These are phyloP conservation scores for Cercospora brassicicola DNA, from an alignment of 2,329 filamentous ascomycete genomes.

Conservation along the genomic window DNA sequence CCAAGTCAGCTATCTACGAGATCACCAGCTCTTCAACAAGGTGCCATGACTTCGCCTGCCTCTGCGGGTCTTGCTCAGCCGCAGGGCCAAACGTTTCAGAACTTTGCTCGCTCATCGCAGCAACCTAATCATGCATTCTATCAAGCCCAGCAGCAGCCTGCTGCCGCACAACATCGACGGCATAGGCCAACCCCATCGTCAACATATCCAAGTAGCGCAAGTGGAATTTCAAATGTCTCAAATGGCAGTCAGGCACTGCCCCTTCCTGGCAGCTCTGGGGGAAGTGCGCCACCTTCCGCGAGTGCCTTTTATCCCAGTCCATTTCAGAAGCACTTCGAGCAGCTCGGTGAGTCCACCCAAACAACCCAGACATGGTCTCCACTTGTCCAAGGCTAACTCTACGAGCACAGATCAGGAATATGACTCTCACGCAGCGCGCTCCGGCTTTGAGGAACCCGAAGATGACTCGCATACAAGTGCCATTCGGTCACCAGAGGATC, in stretches of 20 bases:
- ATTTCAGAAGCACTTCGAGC: constrained; percentile 92
- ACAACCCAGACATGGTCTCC: constrained; percentile 58
- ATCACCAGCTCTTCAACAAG: constrained; percentile 62
- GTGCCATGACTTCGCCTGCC: constrained; percentile 62
- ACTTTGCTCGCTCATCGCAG: constrained; percentile 42
- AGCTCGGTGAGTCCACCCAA: constrained; percentile 79
- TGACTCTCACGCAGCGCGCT: constrained; percentile 62
- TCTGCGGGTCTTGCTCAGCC: constrained; percentile 57
- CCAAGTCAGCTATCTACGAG: constrained; percentile 58
- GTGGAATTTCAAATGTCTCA: constrained; percentile 37
- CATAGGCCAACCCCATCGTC: constrained; percentile 24
- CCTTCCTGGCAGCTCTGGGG: constrained; percentile 40
- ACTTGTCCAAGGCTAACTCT: constrained; percentile 68
- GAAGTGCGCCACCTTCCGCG: constrained; percentile 36
- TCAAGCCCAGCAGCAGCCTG: constrained; percentile 44
- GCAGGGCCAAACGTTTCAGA: constrained; percentile 48
- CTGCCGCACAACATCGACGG: constrained; percentile 27
- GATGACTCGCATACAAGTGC: constrained; percentile 27
- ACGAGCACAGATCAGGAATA: constrained; percentile 89
- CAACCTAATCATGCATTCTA: constrained; percentile 47
- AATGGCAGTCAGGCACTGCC: constrained; percentile 27
- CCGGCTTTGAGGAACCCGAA: constrained; percentile 68
- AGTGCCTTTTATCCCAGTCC: constrained; percentile 75
- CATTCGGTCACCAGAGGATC: constrained; percentile 26
- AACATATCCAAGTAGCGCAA: constrained; percentile 32